phyloP scores from a whole-genome alignment of 179 eudicot genomes.

The Carnegiea gigantea region DNA sequence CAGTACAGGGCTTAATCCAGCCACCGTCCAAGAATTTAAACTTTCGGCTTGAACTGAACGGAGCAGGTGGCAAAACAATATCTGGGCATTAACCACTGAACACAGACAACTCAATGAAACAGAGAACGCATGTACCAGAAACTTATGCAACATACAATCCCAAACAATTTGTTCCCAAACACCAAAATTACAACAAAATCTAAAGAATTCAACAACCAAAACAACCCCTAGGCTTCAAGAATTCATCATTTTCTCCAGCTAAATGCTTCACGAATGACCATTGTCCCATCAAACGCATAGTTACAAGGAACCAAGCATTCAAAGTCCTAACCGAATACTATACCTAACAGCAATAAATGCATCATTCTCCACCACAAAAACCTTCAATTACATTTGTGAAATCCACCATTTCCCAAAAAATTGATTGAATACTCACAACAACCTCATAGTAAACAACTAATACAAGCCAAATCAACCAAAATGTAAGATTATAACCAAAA shows the following conservation, averaged over 20 bases:
- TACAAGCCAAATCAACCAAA: neutral
- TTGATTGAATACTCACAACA: neutral
- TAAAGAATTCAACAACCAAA: neutral
- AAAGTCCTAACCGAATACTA: neutral
- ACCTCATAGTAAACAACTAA: neutral
- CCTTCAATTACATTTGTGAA: neutral
- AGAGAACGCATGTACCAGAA: neutral
- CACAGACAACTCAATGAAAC: neutral
- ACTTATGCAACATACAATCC: neutral
- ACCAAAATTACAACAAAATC: neutral
- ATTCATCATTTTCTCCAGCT: neutral
- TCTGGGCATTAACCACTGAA: neutral
- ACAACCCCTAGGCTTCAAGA: neutral
- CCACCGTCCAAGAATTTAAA: neutral
- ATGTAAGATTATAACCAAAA: neutral
- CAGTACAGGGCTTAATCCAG: neutral
- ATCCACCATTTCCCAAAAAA: neutral
- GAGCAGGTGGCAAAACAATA: neutral
- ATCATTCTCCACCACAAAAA: neutral
- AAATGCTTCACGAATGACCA: neutral
- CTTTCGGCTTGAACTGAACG: neutral
- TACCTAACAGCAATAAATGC: neutral
- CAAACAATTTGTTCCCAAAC: neutral
- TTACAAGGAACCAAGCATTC: neutral
- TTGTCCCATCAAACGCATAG: neutral